phyloP scores from a whole-genome alignment of 2,329 filamentous ascomycete species.

The Cladosporium sp. region DNA sequence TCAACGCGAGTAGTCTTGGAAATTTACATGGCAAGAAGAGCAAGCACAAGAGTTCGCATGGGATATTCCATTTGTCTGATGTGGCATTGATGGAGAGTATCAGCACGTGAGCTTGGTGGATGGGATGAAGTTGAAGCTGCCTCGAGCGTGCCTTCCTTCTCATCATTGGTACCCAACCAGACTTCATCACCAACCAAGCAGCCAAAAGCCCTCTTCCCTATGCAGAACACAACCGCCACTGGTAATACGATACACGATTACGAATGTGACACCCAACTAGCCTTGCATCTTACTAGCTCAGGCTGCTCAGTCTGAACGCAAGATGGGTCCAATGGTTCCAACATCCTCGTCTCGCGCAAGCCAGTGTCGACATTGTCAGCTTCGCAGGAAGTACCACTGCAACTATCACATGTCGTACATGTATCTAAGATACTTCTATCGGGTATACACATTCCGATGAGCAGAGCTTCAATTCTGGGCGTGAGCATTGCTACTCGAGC shows the following conservation, averaged over 20 bases:
- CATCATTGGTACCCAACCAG: not conserved
- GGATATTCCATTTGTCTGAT: not conserved
- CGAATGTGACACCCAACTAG: not conserved
- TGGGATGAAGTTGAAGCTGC: not conserved
- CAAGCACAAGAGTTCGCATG: not conserved
- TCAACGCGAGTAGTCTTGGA: not conserved
- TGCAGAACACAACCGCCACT: not conserved
- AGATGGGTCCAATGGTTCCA: not conserved
- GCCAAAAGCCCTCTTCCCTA: not conserved
- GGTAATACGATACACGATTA: not conserved
- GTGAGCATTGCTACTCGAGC: not conserved
- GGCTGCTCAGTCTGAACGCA: not conserved
- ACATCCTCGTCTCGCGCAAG: not conserved
- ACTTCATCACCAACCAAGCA: not conserved
- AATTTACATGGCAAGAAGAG: not conserved
- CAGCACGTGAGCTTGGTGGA: not conserved
- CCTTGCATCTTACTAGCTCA: not conserved
- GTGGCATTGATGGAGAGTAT: not conserved
- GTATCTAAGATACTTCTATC: not conserved
- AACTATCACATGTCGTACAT: not conserved
- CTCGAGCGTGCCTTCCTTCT: not conserved
- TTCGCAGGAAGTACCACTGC: not conserved
- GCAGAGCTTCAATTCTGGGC: not conserved
- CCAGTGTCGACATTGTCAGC: not conserved
- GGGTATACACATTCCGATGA: not conserved